Percentiles rank a stretch among this genome's conserved stretches.
Conservation (phyloP, 805 yeast genomes). For the Saccharomycopsis guyanensis region DNA sequence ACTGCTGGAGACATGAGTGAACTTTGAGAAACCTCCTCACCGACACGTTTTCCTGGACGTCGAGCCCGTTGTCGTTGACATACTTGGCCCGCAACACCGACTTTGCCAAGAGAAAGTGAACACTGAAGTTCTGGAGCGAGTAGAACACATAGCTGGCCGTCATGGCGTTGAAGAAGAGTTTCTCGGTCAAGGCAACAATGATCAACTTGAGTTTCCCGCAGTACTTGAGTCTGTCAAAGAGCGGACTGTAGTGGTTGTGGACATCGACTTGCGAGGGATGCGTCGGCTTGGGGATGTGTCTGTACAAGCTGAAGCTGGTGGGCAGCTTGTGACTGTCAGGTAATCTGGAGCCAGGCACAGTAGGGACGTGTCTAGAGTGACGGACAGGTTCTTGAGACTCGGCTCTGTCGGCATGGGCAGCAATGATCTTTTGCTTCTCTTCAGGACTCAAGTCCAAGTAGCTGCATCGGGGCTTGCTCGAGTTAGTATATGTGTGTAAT, state of each 20-base stretch:
- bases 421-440: conserved; percentile 2
- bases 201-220: conserved; percentile 1
- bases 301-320: neutral
- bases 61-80: neutral
- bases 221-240: conserved; percentile 5
- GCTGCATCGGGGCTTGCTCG: conserved; percentile 4
- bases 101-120: neutral
- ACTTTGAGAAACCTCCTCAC: neutral
- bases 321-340: neutral
- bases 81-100: neutral
- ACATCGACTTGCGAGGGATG: neutral
- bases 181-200: neutral
- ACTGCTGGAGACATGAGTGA: neutral
- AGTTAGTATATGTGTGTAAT: neutral
- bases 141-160: neutral
- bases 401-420: neutral
- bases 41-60: neutral
- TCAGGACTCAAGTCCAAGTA: conserved; percentile 1
- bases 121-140: neutral
- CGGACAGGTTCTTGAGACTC: too few species aligned
- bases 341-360: neutral
- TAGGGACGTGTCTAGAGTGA: neutral
- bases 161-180: conserved; percentile 2
- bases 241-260: conserved; percentile 1
- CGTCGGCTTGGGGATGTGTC: neutral